Evolutionary conservation across 495 filamentous ascomycete species (phyloP), one percentile per base, ranked within the genome.

Genomic region (Pseudevernia furfuracea): DNA sequence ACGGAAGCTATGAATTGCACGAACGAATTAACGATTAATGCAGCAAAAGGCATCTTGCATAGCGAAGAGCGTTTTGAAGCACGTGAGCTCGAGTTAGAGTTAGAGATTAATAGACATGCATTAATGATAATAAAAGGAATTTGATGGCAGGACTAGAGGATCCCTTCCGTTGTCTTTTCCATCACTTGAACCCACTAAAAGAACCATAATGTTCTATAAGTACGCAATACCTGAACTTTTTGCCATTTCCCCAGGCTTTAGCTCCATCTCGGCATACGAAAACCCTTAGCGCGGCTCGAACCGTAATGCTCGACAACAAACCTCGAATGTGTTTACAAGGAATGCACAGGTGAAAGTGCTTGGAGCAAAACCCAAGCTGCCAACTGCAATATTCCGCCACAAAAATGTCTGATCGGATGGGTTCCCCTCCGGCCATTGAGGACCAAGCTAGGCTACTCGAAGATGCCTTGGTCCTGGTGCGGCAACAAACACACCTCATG

Each of bases 401-500:
- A 68, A 74, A 61, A 58, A 85, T 84, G 74, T 81, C 84, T 66
- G 79, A 81, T 57, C 82, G 80, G 75, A 82, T 85, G 74, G 84
- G 78, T 66, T 81, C 85, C 70, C 85, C 88, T 72, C 80, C 83
- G 70, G 81, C 83, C 73, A 81, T 88, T 67, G 92, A 96, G 81
- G 92, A 97, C 80, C 92, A 96, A 82, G 89, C 87, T 68, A 88
- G 91, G 70, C 82, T 98, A 76, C 87, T 98, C 67, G 93, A 97
- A 75, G 94, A 98, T 89, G 94, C 95, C 73, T 80, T 97, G 80
- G 83, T 87, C 60, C 91, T 96, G 58, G 94, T 98, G 78, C 88
- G 92, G 78, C 95, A 97, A 77, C 94, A 98, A 84, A 91, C 92
- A 32, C 80, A 84, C 60, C 81, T 96, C 74, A 98, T 98, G 94